Base-by-base conservation (phyloP, 495 filamentous ascomycete species). In the Xylaria curta region DNA sequence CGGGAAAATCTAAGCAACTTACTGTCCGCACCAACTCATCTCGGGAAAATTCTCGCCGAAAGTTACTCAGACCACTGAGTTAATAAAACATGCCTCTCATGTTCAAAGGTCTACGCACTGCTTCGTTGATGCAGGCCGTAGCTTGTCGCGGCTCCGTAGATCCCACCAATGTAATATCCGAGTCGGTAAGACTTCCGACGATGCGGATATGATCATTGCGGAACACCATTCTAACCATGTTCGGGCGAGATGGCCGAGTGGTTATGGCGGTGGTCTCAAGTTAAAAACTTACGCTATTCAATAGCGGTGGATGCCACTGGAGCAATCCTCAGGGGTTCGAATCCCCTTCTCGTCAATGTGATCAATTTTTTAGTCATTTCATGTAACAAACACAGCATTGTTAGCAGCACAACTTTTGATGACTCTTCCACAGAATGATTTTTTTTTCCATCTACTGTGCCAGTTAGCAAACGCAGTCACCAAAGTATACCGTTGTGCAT, bases 211-310 rank as follows among this genome's bases (percentile, higher is more conserved):
- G 28, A 31, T 31, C 3, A 1, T 31, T 31, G 1, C n/a, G n/a
- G n/a, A n/a, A n/a, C 3, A 31, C 28, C 28, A 31, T 1, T 31
- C 28, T 31, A 31, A 31, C 36, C 36, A 38, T 38, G 36, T 38
- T 8, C 1, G 8, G 75, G 68, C 70, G 75, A 53, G 73, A 72
- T 76, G 75, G 75, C 75, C 75, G 75, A 76, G 75, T 76, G 75
- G 75, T 76, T 76, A 75, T 73, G 75, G 75, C 75, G 75, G 75
- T 71, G 76, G 73, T 75, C 76, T 77, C 76, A 75, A 78, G 76
- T 76, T 70, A n/a, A 28, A 31, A 68, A 36, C 47, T 75, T 76
- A 42, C 33, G 76, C 38, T 66, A 78, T 75, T 21, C 9, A 61
- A 38, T 61, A 61, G 58, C 19, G 58, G 15, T 36, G 36, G 8